phyloP scores from a whole-genome alignment of 768 basidiomycete genomes.

The Myochromella boudieri region DNA sequence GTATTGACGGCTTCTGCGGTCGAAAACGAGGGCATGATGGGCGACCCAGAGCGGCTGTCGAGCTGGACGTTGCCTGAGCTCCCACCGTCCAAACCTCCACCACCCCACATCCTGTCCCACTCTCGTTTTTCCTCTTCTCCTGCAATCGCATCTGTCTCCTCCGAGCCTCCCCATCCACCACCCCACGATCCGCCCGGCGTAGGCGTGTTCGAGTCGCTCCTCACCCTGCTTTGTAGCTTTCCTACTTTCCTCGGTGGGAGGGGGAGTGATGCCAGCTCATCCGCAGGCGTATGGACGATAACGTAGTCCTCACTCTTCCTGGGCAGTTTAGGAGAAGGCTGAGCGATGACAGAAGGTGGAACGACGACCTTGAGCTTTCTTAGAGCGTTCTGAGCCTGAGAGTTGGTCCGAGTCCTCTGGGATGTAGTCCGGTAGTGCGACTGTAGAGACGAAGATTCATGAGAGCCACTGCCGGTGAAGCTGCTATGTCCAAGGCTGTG shows the following conservation, averaged over 20 bases:
- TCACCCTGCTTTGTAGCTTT: slow-evolving; percentile 2
- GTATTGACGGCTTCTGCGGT: slow-evolving; percentile 44
- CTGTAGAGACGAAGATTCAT: too few relatives aligned
- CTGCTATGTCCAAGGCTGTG: neutral
- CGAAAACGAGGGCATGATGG: slow-evolving; percentile 51
- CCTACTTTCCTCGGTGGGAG: slow-evolving; percentile 35
- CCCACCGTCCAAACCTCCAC: neutral
- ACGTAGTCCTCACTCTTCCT: slow-evolving; percentile 28
- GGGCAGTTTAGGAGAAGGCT: neutral
- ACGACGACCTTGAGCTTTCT: slow-evolving; percentile 9
- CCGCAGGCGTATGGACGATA: slow-evolving; percentile 31
- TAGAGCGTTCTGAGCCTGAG: neutral
- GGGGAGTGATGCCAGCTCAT: slow-evolving; percentile 36
- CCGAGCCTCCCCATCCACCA: neutral
- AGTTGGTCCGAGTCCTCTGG: too few relatives aligned
- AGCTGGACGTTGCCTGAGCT: slow-evolving; percentile 10
- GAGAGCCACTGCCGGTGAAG: neutral
- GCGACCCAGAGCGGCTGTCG: slow-evolving; percentile 26
- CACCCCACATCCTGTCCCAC: slow-evolving; percentile 12
- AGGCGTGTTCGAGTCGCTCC: slow-evolving; percentile 6
- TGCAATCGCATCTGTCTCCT: neutral
- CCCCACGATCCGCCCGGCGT: neutral
- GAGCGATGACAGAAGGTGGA: neutral
- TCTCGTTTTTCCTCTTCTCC: neutral
- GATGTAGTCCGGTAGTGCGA: neutral